These are phyloP conservation scores for Hypholoma fasciculare DNA, from an alignment of 768 basidiomycete species.

Conservation along the genomic window DNA sequence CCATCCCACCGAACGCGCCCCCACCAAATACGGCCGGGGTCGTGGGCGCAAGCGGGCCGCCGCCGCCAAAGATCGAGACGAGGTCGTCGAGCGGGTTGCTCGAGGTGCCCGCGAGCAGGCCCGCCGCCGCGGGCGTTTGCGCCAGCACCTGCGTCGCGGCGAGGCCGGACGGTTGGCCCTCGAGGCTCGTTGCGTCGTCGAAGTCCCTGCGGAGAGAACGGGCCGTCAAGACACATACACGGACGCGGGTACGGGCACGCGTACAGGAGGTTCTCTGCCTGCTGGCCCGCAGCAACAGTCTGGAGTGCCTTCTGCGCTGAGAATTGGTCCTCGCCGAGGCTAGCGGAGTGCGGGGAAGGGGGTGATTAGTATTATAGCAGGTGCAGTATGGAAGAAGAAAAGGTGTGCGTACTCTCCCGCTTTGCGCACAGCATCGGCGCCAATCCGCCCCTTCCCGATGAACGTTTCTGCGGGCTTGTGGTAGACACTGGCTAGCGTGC, in stretches of 20 bases:
- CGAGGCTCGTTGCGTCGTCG: conserved; percentile 65
- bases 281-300: conserved; percentile 88
- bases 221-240: background rate
- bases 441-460: conserved; percentile 86
- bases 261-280: conserved; percentile 88
- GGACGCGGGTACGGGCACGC: conserved; percentile 13
- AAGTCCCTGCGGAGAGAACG: conserved; percentile 59
- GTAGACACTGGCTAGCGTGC: conserved; percentile 90
- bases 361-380: background rate
- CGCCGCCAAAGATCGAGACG: conserved; percentile 84
- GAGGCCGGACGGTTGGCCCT: conserved; percentile 70
- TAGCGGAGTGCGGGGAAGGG: conserved; percentile 19
- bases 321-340: conserved; percentile 67
- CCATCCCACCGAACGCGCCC: conserved; percentile 14
- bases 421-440: conserved; percentile 77
- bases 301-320: conserved; percentile 84
- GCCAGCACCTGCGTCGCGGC: conserved; percentile 76
- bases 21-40: conserved; percentile 13
- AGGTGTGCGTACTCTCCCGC: conserved; percentile 52
- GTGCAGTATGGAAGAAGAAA: background rate
- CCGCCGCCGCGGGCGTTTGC: conserved; percentile 72
- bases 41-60: conserved; percentile 27
- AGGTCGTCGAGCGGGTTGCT: conserved; percentile 91
- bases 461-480: conserved; percentile 98
- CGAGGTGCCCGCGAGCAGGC: conserved; percentile 75